Percentiles rank a stretch among this genome's conserved stretches.
These are phyloP conservation scores for Aspergillus bridgeri DNA, from an alignment of 495 filamentous ascomycete species.

Conservation along the genomic window DNA sequence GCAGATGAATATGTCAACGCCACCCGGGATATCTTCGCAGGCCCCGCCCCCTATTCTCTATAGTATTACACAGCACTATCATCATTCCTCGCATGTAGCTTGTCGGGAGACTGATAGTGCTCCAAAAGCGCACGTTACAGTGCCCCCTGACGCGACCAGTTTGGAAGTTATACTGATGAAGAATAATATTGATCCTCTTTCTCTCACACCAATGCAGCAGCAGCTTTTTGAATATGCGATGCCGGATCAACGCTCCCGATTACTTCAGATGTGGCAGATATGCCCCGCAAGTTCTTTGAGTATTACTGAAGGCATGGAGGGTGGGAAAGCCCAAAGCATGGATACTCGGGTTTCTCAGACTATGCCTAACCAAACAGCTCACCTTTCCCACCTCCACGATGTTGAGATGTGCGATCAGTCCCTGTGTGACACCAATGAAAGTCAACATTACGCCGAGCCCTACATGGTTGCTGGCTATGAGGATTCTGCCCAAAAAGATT, in stretches of 20 bases:
- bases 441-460: conserved; percentile 51
- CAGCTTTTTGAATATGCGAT: conserved; percentile 60
- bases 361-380: background rate
- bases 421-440: conserved; percentile 27
- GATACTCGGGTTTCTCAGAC: background rate
- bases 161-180: conserved; percentile 34
- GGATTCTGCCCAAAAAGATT: conserved; percentile 48
- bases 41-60: conserved; percentile 48
- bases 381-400: conserved; percentile 37
- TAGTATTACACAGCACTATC: conserved; percentile 71
- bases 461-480: conserved; percentile 72
- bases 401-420: conserved; percentile 48
- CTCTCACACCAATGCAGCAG: conserved; percentile 55
- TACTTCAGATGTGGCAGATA: conserved; percentile 66
- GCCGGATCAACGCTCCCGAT: conserved; percentile 51
- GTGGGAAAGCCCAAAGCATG: background rate
- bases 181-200: conserved; percentile 52
- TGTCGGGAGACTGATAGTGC: conserved; percentile 32
- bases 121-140: background rate
- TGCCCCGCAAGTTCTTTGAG: conserved; percentile 34
- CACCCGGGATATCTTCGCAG: background rate
- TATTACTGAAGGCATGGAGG: conserved; percentile 1
- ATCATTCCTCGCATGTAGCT: conserved; percentile 61
- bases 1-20: conserved; percentile 47
- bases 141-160: background rate